Percentiles rank a stretch among this genome's conserved stretches.
Evolutionary conservation across 805 yeast species (phyloP).

Genomic region (Hanseniaspora vineae): DNA sequence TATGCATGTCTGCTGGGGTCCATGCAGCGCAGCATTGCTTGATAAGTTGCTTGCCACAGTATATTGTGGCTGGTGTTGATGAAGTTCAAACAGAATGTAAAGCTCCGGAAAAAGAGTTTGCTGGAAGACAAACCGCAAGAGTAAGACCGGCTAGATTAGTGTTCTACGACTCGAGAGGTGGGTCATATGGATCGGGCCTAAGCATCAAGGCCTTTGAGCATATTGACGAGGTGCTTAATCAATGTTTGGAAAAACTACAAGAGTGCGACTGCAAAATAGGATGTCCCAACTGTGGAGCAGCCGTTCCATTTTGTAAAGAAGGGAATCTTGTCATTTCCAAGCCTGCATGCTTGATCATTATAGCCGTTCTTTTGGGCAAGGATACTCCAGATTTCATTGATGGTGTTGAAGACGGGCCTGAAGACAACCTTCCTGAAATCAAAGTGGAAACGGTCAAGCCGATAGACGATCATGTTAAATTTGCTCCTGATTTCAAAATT

Average conservation of each 20-base stretch:
- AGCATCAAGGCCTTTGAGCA: conserved; percentile 70
- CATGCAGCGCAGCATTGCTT: conserved; percentile 93
- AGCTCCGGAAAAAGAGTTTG: conserved; percentile 94
- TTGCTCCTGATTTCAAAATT: conserved; percentile 48
- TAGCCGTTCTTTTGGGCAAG: conserved; percentile 48
- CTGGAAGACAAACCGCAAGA: conserved; percentile 55
- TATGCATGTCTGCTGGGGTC: conserved; percentile 80
- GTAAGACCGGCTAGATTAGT: conserved; percentile 79
- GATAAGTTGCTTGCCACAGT: conserved; percentile 64
- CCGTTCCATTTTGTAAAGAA: conserved; percentile 72
- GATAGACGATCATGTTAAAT: conserved; percentile 40
- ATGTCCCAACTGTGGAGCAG: conserved; percentile 65
- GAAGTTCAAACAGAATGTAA: conserved; percentile 91
- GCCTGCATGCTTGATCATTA: conserved; percentile 63
- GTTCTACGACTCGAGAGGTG: conserved; percentile 76
- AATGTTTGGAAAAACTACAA: conserved; percentile 45
- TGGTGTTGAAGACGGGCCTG: conserved; percentile 68
- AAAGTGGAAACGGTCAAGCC: conserved; percentile 56
- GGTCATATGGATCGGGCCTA: conserved; percentile 67
- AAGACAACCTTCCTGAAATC: conserved; percentile 57
- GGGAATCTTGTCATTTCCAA: conserved; percentile 73
- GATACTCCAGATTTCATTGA: conserved; percentile 28
- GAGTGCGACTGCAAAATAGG: conserved; percentile 61
- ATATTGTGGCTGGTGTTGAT: conserved; percentile 56
- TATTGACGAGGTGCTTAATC: conserved; percentile 48